Evolutionary conservation across 1,284 basidiomycete genomes (phyloP), one percentile per base, ranked within the genome.

Genomic region (Apiotrichum gracile): DNA sequence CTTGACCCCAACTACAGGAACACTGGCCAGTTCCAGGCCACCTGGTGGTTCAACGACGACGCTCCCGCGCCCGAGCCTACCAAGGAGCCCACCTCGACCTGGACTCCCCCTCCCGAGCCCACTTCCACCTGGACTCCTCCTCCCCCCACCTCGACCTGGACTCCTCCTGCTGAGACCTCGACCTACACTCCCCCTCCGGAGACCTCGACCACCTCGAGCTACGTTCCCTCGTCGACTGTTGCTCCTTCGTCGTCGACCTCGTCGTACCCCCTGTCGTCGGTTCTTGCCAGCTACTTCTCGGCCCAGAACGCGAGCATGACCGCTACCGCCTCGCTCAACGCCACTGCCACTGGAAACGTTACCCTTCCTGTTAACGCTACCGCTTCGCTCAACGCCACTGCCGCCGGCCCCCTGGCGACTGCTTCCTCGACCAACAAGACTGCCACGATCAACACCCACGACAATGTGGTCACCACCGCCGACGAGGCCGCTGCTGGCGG

Each of bases 1-100:
- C 47, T 54, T 21, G 52, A 49, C 43, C 4, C 42, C 29, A 41
- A 54, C 52, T 54, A 50, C 31, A 29, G 29, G 21, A 2, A 0
- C 2, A 41, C 42, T 24, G 52, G 52, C 19, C 29, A 41, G 43
- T 44, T 54, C 21, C 16, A 25, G 21, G 47, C 37, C 17, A 19
- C 26, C 13, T 46, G 44, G 43, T 47, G 25, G 42, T 37, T 42
- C 29, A 29, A 27, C 31, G 33, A 38, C 37, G 48, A 42, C 38
- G 24, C 24, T 13, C 27, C 27, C 27, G 27, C 6, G 27, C 8
- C 26, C 50, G 27, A 51, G 27, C 7, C 27, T 25, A 34, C 40
- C 22, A 34, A 39, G 27, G 22, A 35, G 25, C 16, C 40, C 10
- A 37, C 24, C 10, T 14, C n/a, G n/a, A n/a, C n/a, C n/a, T n/a